Base-by-base conservation (phyloP, 2,329 filamentous ascomycete genomes). In the Apiospora kogelbergensis region DNA sequence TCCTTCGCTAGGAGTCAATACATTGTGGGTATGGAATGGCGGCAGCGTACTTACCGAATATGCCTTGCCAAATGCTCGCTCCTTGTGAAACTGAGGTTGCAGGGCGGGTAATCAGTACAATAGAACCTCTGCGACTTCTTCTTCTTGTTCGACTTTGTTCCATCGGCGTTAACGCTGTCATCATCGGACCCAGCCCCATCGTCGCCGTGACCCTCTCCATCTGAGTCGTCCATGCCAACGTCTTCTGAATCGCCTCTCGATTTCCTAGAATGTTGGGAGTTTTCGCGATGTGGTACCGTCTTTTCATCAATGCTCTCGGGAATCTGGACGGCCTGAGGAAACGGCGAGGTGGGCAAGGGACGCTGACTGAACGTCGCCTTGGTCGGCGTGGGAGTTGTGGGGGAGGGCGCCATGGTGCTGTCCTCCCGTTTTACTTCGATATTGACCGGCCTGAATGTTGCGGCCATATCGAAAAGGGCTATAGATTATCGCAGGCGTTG, bases 91-190 rank as follows among this genome's bases (percentile, higher is more conserved):
- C 94, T 98, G 69, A 99, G 81, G 76, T 91, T 95, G 81, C 96
- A 99, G 4, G 95, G 95, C 33, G 95, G 95, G 75, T 94, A 98
- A 41, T 97, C 94, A 4, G 92, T 97, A 82, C 96, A 99, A 81
- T 95, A 98, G 81, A 99, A 99, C 63, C 94, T 90, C 79, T 98
- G 94, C 0, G 94, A 94, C 81, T 97, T 97, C 83, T 97, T 98
- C 87, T 98, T 98, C 83, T 97, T 97, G 67, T 88, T 90, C 10
- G 93, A 91, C 71, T 91, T 88, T n/a, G 85, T 84, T 53, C 89
- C 84, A 76, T 91, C 90, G 13, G 86, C 89, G 68, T 87, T 86
- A 26, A 90, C 84, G 73, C 86, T 90, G 45, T 88, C 91, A 65
- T 88, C 88, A 70, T 93, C 92, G 15, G 92, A 92, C 41, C 79